Base-by-base conservation (phyloP, 257 asterid species). In the Solanum pennellii region DNA sequence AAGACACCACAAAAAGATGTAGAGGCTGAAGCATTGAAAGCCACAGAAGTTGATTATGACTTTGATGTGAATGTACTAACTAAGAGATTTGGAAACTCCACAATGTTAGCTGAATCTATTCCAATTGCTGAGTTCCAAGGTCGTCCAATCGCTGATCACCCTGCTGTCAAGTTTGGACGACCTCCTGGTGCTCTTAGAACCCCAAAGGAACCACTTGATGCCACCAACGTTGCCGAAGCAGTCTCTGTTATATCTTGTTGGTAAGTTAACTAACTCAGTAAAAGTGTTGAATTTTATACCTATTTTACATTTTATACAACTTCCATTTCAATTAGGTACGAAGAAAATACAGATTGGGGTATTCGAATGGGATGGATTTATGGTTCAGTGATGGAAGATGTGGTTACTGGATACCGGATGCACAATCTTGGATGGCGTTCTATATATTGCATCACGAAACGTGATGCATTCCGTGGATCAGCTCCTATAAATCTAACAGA, bases 351-450 rank as follows among this genome's bases (percentile, higher is more conserved):
- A 0, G 93, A 91, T 44, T 91, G 93, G 93, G 93, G 92, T 23
- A 89, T 85, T 7, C 89, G 91, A 14, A 91, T 91, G 7, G 93
- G 93, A 27, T 91, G 93, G 93, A 91, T 90, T 85, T 91, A 91
- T 12, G 93, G 93, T 5, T 90, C 92, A 5, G 91, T 89, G 12
- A 90, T 91, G 31, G 93, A 91, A 88, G 91, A 88, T 75, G 92
- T 91, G 88, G 92, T 91, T 20, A 91, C 93, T 10, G 92, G 93
- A 39, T 91, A 91, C 35, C 89, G 91, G 15, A 91, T 91, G 93
- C 93, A 91, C 75, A 91, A 91, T 82, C 87, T 91, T 35, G 92
- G 93, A 13, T 91, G 93, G 93, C 87, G 92, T 35, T 91, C 92
- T 21, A 79, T 91, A 12, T 91, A 91, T 66, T 91, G 91, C 66